Evolutionary conservation across 345 rosid genomes (phyloP), one percentile per base, ranked within the genome.

Genomic region (Camelina sativa): DNA sequence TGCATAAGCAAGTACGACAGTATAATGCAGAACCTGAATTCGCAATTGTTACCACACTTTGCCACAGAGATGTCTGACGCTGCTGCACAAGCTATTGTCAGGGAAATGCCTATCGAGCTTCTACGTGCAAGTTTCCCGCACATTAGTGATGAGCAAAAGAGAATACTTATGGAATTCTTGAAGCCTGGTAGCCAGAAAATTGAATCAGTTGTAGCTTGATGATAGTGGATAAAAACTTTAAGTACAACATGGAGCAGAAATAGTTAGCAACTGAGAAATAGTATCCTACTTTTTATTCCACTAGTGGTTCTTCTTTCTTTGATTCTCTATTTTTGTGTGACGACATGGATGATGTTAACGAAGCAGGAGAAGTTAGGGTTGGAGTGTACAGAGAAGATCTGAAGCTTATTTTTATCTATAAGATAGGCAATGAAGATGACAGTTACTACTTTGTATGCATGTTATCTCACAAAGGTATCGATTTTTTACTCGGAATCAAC

Each of bases 81-180:
- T 28, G 91, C 89, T 15, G 84, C 90, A 15, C 86, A 84, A 80
- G 92, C 96, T 62, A 88, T 93, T 35, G 91, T 84, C 82, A 81
- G 83, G 80, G 97, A 93, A 77, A 82, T 93, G 85, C 97, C 97
- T 0, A 72, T 93, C 57, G 97, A 91, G 71, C 92, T 93, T 44
- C 71, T 91, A 58, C 91, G 89, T 2, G 86, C 89, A 11, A 85
- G 88, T 76, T 86, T 85, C 64, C 97, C 98, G 10, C 98, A 88
- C 78, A 88, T 89, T 2, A 64, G 64, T 2, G 82, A 82, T 52
- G 96, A 89, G 59, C 83, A 80, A 82, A 93, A 85, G 73, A 90
- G 86, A 84, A 75, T 89, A 63, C 67, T 93, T 38, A 69, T 82
- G 81, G 97, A 89, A 50, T 89, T 93, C 73, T 82, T 94, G 40